A percentile compares a stretch with the other conserved stretches of the same genome.
These are phyloP conservation scores for Neophaeococcomyces mojaviensis DNA, from an alignment of 2,329 filamentous ascomycete species.

Conservation along the genomic window DNA sequence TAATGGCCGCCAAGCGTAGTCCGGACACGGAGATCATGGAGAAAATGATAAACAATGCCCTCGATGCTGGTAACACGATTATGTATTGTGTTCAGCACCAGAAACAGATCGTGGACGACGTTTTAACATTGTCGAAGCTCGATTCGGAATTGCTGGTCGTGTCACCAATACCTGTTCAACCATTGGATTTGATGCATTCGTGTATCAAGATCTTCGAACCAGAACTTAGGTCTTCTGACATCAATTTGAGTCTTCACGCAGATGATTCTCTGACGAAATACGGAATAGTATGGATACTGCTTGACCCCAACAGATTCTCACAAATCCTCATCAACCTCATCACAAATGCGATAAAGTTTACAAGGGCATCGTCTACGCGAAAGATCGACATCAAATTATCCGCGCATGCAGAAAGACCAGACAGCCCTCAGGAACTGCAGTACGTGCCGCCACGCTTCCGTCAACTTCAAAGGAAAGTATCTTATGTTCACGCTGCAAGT, in stretches of 20 bases:
- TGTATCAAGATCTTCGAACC: slow-evolving; percentile 70
- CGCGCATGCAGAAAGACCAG: slow-evolving; percentile 38
- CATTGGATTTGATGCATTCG: slow-evolving; percentile 56
- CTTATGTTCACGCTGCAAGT: background rate
- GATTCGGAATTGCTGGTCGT: slow-evolving; percentile 63
- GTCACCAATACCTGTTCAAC: slow-evolving; percentile 61
- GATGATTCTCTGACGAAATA: slow-evolving; percentile 43
- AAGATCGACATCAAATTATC: slow-evolving; percentile 46
- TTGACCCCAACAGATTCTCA: slow-evolving; percentile 53
- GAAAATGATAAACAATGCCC: slow-evolving; percentile 47
- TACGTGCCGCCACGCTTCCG: slow-evolving; percentile 29
- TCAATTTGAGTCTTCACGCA: slow-evolving; percentile 9
- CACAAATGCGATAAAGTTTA: slow-evolving; percentile 58
- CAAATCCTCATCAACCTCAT: slow-evolving; percentile 54
- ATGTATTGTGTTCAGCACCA: slow-evolving; percentile 69
- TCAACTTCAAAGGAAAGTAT: slow-evolving; percentile 45
- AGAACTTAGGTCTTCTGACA: slow-evolving; percentile 42
- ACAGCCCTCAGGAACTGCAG: background rate
- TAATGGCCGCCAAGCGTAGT: background rate
- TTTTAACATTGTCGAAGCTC: slow-evolving; percentile 64
- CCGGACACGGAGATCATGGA: slow-evolving; percentile 28
- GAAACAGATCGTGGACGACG: slow-evolving; percentile 66
- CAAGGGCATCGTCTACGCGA: slow-evolving; percentile 34
- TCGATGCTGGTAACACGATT: slow-evolving; percentile 71
- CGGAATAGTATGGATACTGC: slow-evolving; percentile 65